Evolutionary conservation across 176 grass and related monocot species (phyloP).

Genomic region (Oryza nivara): DNA sequence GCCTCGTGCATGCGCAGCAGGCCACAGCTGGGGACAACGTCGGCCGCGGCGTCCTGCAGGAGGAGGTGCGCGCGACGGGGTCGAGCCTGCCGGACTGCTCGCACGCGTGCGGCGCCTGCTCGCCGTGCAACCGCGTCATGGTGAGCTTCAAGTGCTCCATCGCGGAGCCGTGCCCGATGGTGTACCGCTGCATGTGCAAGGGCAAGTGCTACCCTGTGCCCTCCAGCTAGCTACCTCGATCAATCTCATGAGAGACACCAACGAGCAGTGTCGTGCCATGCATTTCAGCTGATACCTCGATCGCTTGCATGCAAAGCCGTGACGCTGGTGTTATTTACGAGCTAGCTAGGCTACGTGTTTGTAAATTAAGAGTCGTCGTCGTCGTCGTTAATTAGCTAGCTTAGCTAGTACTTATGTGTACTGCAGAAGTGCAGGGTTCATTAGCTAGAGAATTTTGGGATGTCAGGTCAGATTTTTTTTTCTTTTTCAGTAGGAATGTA

Average conservation of each 20-base stretch:
- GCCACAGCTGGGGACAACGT: neutral
- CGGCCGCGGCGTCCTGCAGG: constrained; percentile 32
- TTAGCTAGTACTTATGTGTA: neutral
- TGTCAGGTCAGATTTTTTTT: neutral
- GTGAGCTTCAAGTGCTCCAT: constrained; percentile 90
- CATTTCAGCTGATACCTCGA: neutral
- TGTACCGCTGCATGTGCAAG: constrained; percentile 91
- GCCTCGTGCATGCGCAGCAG: neutral
- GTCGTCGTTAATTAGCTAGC: neutral
- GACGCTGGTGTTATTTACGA: neutral
- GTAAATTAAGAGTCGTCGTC: neutral
- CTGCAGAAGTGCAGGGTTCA: neutral
- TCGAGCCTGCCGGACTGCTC: constrained; percentile 87
- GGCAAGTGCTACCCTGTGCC: constrained; percentile 83
- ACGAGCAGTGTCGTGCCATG: too few species aligned
- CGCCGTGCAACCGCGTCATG: constrained; percentile 87
- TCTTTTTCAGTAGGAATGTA: neutral
- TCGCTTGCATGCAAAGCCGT: neutral
- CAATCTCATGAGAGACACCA: neutral
- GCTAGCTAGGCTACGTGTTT: neutral
- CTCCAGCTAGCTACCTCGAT: constrained; percentile 42
- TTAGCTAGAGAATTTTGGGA: neutral
- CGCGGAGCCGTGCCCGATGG: constrained; percentile 87
- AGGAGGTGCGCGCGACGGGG: constrained; percentile 59
- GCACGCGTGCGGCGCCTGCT: constrained; percentile 86